Percentiles rank a stretch among this genome's conserved stretches.
phyloP scores from a whole-genome alignment of 345 rosid species.

The Ceriops decandra region DNA sequence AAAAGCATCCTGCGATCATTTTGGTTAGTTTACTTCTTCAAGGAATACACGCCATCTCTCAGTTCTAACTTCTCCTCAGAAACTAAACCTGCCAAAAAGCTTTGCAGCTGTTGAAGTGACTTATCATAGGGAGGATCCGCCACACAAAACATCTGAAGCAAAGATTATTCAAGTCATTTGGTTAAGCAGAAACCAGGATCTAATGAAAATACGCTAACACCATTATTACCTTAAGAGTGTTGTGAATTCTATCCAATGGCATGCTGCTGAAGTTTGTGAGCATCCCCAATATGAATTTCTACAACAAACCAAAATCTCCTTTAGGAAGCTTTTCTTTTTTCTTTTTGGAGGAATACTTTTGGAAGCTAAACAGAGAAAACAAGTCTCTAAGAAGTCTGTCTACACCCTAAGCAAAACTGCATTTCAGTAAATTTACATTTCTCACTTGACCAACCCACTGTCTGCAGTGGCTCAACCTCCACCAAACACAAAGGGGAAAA shows the following conservation, averaged over 20 bases:
- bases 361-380: neutral
- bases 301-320: slow-evolving; percentile 21
- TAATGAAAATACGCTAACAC: neutral
- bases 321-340: slow-evolving; percentile 9
- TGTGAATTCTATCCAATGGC: slow-evolving; percentile 86
- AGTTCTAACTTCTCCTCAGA: slow-evolving; percentile 86
- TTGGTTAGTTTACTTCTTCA: slow-evolving; percentile 57
- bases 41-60: slow-evolving; percentile 67
- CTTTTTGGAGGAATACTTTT: neutral
- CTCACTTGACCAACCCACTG: neutral
- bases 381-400: too few relatives aligned
- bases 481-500: neutral
- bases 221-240: slow-evolving; percentile 71
- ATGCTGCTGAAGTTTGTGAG: slow-evolving; percentile 90
- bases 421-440: neutral
- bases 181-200: neutral
- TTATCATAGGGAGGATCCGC: slow-evolving; percentile 91
- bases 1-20: neutral
- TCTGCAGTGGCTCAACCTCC: neutral
- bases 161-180: neutral
- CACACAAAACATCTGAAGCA: slow-evolving; percentile 82
- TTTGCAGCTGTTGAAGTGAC: slow-evolving; percentile 86
- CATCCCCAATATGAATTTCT: slow-evolving; percentile 97
- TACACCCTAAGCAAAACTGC: neutral
- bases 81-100: slow-evolving; percentile 79